These are phyloP conservation scores for Citrus sp. DNA, from an alignment of 345 rosid species.

Conservation along the genomic window DNA sequence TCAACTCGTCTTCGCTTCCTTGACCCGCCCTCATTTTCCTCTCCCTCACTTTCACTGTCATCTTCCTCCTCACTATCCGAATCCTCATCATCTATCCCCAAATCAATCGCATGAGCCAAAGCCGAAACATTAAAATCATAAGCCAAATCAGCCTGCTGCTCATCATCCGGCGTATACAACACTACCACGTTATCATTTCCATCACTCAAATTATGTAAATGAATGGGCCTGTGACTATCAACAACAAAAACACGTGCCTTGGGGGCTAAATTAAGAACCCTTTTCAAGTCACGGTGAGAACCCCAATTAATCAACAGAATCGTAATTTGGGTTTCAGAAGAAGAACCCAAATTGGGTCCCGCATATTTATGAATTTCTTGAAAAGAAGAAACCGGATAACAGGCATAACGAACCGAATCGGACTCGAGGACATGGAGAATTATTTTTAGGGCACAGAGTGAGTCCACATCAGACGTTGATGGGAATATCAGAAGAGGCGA, in stretches of 20 bases:
- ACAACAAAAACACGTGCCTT: constrained; percentile 69
- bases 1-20: constrained; percentile 70
- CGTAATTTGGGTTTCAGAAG: constrained; percentile 45
- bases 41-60: constrained; percentile 40
- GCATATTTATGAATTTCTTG: constrained; percentile 69
- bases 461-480: constrained; percentile 88
- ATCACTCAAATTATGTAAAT: constrained; percentile 78
- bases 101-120: constrained; percentile 54
- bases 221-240: constrained; percentile 94
- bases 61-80: constrained; percentile 31
- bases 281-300: constrained; percentile 73
- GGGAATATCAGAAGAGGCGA: constrained; percentile 87
- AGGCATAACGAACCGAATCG: constrained; percentile 86
- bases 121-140: constrained; percentile 77
- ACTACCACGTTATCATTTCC: constrained; percentile 74
- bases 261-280: constrained; percentile 52
- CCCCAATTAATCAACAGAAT: constrained; percentile 88
- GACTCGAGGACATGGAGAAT: constrained; percentile 81
- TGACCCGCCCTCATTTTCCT: constrained; percentile 24
- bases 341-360: constrained; percentile 53
- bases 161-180: constrained; percentile 79
- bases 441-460: constrained; percentile 82
- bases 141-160: constrained; percentile 76
- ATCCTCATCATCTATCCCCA: constrained; percentile 20
- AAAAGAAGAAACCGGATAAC: constrained; percentile 92